phyloP scores from a whole-genome alignment of 1,284 basidiomycete species.

The Anthracocystis walkeri region DNA sequence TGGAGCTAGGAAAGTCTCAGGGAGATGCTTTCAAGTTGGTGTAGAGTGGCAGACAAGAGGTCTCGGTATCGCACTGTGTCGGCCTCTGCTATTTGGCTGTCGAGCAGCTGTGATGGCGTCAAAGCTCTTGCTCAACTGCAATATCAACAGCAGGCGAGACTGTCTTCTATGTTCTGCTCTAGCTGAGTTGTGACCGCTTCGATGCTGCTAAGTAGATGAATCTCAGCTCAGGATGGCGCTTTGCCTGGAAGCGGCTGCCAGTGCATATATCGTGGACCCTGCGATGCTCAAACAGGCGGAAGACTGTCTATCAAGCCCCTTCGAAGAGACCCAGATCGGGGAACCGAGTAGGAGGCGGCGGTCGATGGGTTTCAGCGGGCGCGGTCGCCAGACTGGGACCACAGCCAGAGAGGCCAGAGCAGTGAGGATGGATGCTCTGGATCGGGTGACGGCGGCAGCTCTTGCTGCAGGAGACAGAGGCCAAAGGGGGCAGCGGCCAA shows the following conservation, averaged over 20 bases:
- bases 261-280: background rate
- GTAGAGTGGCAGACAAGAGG: background rate
- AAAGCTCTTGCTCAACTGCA: background rate
- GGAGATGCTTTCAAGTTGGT: background rate
- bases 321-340: conserved; percentile 1
- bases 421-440: background rate
- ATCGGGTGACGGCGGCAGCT: background rate
- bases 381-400: background rate
- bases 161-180: background rate
- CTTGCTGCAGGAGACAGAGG: background rate
- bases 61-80: background rate
- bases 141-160: background rate
- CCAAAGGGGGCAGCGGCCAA: background rate
- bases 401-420: background rate
- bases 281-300: background rate
- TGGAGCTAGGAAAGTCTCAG: too few species aligned
- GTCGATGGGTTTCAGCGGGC: background rate
- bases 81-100: background rate
- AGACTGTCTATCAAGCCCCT: background rate
- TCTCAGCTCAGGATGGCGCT: conserved; percentile 4
- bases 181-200: background rate
- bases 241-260: background rate
- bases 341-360: background rate
- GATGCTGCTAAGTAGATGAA: background rate
- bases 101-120: background rate